Conservation (phyloP, 2,329 filamentous ascomycete genomes). For the Colletotrichum costaricense region DNA sequence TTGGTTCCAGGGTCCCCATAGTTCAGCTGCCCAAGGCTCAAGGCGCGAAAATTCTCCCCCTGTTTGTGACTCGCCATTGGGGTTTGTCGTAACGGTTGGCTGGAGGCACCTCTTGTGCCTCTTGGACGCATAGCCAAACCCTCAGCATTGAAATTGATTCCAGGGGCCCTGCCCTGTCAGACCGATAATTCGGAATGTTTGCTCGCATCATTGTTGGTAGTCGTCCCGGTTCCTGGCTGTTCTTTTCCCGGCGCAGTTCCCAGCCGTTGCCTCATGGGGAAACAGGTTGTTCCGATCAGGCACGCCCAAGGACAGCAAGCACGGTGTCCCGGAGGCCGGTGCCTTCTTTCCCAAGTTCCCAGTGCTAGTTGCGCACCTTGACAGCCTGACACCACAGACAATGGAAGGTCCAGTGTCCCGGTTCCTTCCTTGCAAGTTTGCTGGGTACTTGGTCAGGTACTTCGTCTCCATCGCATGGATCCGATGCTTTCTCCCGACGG, state of each 20-base stretch:
- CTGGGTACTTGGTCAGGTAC: neutral
- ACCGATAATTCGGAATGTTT: neutral
- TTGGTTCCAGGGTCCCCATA: conserved; percentile 4
- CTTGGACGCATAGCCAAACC: neutral
- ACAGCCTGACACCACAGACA: neutral
- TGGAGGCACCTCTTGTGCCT: neutral
- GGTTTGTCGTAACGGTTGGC: neutral
- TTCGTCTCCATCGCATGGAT: neutral
- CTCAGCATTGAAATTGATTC: neutral
- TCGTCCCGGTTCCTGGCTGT: neutral
- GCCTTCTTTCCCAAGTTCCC: neutral
- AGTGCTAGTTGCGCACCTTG: neutral
- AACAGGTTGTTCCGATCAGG: neutral
- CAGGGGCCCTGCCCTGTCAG: neutral
- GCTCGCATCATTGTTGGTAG: neutral
- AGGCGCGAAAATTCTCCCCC: neutral
- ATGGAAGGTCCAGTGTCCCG: neutral
- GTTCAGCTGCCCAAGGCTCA: neutral
- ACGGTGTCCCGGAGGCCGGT: neutral
- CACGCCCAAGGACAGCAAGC: neutral
- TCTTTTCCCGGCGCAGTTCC: neutral
- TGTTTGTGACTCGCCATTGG: neutral
- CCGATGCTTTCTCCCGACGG: conserved; percentile 5
- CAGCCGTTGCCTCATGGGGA: neutral
- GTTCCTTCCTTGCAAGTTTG: conserved; percentile 4